Evolutionary conservation across 768 basidiomycete genomes (phyloP), one percentile per base, ranked within the genome.

Genomic region (Suillus variegatus): DNA sequence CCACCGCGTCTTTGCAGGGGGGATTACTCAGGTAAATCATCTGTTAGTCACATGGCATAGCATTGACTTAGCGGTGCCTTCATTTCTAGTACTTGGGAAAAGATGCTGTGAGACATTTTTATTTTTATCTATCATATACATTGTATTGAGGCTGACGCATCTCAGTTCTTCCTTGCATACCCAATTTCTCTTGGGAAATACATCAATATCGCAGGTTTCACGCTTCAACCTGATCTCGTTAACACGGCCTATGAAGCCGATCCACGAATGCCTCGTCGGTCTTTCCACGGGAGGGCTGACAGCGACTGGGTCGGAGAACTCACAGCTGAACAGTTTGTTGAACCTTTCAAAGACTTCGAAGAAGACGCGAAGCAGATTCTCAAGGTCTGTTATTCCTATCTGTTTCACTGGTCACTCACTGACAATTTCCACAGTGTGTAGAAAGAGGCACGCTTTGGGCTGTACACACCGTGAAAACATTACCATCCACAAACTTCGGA

Each of bases 131-230:
- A 36, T 4, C 3, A 18, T 47, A 25, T 62, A 40, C 32, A 35
- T 18, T 28, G 1, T 35, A 22, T 25, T 51, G 41, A 38, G 35
- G n/a, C 36, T 62, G 58, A 67, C 4, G 56, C 64, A 56, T 44
- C 25, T 20, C 38, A 91, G 90, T 85, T 85, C 70, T 72, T 89
- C 49, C 80, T 91, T 18, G 83, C 81, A 2, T 91, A 91, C 72
- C 84, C 88, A 0, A 85, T 91, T 16, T 79, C 85, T 4, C 80
- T 80, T 38, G 88, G 88, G 7, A 82, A 79, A 67, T 75, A 82
- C 65, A 77, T 92, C 68, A 92, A 90, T 69, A 81, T 90, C 64
- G 89, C 83, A 20, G 88, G 86, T 1, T 88, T 88, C 69, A 79
- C 75, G 32, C 73, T 82, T 22, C 77, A 79, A 32, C 82, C 82